Evolutionary conservation across 2,329 filamentous ascomycete species (phyloP).

Genomic region (Diaporthe sp.): DNA sequence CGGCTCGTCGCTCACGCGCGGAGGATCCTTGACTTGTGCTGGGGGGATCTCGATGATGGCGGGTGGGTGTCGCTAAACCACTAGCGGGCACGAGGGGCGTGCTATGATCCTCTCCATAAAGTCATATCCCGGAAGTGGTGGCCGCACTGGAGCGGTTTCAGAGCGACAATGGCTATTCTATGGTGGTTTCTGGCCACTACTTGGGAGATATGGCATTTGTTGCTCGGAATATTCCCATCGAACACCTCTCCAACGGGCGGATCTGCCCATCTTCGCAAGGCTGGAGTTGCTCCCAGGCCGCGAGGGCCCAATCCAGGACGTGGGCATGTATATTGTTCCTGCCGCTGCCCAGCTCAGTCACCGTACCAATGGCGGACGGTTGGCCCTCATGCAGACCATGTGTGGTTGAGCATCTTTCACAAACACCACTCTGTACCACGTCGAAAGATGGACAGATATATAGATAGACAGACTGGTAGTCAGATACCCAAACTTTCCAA

Average conservation of each 20-base stretch:
- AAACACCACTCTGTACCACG: not conserved
- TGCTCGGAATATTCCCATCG: not conserved
- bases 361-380: not conserved
- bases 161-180: no score
- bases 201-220: not conserved
- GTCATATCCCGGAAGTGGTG: no score
- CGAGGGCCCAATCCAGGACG: no score
- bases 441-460: not conserved
- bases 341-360: not conserved
- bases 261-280: no score
- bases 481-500: slow-evolving; percentile 1
- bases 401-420: not conserved
- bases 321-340: no score
- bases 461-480: not conserved
- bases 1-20: slow-evolving; percentile 75
- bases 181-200: not conserved
- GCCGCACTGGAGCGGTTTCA: no score
- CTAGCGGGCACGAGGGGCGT: not conserved
- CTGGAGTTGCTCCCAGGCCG: no score
- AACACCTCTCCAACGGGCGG: no score
- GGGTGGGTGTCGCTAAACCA: not conserved
- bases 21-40: slow-evolving; percentile 46
- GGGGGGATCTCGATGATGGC: slow-evolving; percentile 35
- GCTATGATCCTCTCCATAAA: no score
- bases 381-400: not conserved